These are phyloP conservation scores for Mycena haematopus DNA, from an alignment of 768 basidiomycete genomes.

Conservation along the genomic window DNA sequence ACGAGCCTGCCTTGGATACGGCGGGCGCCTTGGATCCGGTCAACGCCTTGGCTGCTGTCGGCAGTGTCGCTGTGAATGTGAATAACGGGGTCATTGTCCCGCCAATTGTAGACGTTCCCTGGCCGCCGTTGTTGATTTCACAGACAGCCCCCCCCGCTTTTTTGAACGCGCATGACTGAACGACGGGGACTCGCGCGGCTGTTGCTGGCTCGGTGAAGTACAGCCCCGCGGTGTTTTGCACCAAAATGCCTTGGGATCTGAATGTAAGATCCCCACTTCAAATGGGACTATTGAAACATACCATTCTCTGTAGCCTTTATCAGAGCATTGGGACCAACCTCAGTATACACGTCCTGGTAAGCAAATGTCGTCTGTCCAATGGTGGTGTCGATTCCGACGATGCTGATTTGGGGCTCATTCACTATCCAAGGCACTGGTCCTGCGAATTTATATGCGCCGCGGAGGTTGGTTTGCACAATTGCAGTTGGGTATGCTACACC, in stretches of 20 bases:
- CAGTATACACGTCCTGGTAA: not conserved
- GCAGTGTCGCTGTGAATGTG: not conserved
- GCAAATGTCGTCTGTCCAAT: slow-evolving; percentile 5
- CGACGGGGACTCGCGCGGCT: not conserved
- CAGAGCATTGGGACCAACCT: not conserved
- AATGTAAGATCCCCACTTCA: not conserved
- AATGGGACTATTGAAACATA: not conserved
- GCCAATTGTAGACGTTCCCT: not conserved
- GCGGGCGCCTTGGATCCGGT: not conserved
- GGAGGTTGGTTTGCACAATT: not conserved
- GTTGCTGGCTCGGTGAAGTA: slow-evolving; percentile 3
- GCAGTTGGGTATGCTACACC: not conserved
- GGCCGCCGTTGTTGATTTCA: not conserved
- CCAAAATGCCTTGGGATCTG: not conserved
- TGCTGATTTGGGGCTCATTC: not conserved
- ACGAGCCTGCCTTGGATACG: not conserved
- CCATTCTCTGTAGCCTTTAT: not conserved
- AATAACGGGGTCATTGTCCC: not conserved
- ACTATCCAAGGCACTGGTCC: not conserved
- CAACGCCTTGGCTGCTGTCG: not conserved
- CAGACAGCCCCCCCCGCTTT: not conserved
- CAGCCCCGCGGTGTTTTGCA: not conserved
- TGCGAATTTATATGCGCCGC: not conserved
- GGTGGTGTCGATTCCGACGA: slow-evolving; percentile 2
- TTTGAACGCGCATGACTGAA: slow-evolving; percentile 3